Evolutionary conservation across 2,329 filamentous ascomycete species (phyloP), one percentile per base, ranked within the genome.

Genomic region (Diplodia intermedia): DNA sequence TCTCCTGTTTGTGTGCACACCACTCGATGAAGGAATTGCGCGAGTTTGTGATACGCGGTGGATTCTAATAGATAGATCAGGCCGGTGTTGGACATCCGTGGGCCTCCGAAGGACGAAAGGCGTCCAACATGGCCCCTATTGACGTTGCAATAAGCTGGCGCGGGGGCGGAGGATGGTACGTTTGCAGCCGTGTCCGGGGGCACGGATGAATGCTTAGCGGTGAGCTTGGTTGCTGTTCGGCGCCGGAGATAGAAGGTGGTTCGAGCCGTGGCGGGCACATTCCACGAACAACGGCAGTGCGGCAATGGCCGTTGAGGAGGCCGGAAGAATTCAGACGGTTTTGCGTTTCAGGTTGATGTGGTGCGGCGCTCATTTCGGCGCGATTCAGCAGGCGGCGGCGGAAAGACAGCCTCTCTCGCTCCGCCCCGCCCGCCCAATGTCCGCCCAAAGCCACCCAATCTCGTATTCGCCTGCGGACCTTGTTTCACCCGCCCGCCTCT

Each of bases 381-480:
- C 18, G n/a, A 47, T 20, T 47, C 7, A 9, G 43, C 18, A 18
- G 43, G 43, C 43, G 7, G 3, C 7, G 18, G 40, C 40, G 40
- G 40, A 43, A 43, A 43, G 15, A 43, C 40, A 43, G 40, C 14
- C 6, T 2, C 43, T 2, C 5, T 9, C 43, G 43, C 43, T n/a
- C 43, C 43, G 43, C 43, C 43, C 43, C 43, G 43, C 43, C 20
- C 50, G 23, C 12, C 23, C 3, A 15, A 53, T 20, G 11, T 52
- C 23, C 49, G 49, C 49, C 26, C 49, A 18, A 52, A 52, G 49
- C 49, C 49, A 52, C 50, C 50, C 5, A 53, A 53, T 53, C 50
- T 53, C 50, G 50, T 53, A 53, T 53, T 53, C 14, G 50, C 50
- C 50, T 12, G 9, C 50, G 50, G 23, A 15, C 9, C 7, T 14